Percentiles rank a stretch among this genome's conserved stretches.
Conservation (phyloP, 306 rosid species). For the Ormosia semicastrata region DNA sequence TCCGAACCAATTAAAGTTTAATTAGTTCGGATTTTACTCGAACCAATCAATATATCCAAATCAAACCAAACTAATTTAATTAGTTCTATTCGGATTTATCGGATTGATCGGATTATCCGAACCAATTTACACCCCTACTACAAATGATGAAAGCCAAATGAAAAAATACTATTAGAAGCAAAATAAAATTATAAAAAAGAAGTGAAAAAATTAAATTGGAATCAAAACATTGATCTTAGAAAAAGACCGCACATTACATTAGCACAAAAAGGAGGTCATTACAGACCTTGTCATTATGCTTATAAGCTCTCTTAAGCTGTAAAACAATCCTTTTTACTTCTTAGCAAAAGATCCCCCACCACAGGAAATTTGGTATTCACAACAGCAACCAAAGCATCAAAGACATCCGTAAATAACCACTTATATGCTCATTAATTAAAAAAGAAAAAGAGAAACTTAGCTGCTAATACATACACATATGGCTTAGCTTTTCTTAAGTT, state of each 20-base stretch:
- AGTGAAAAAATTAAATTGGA: not conserved
- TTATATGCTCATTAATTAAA: too few relatives aligned
- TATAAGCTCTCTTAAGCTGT: slow-evolving; percentile 92
- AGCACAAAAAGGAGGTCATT: not conserved
- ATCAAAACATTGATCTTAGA: not conserved
- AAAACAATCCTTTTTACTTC: slow-evolving; percentile 90
- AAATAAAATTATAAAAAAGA: not conserved
- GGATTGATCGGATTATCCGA: too few relatives aligned
- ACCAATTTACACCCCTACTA: too few relatives aligned
- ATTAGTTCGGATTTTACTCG: too few relatives aligned
- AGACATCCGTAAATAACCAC: slow-evolving; percentile 85
- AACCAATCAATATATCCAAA: too few relatives aligned
- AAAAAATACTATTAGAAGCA: slow-evolving; percentile 6
- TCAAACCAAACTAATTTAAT: too few relatives aligned
- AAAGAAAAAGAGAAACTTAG: too few relatives aligned
- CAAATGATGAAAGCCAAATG: slow-evolving; percentile 18
- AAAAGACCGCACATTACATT: not conserved
- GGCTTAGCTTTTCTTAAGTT: too few relatives aligned
- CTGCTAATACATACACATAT: too few relatives aligned
- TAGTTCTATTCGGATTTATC: too few relatives aligned
- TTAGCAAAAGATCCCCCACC: slow-evolving; percentile 83
- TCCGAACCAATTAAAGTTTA: too few relatives aligned
- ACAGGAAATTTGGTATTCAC: slow-evolving; percentile 92
- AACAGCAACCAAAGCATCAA: slow-evolving; percentile 90
- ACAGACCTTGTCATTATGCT: slow-evolving; percentile 86